phyloP scores from a whole-genome alignment of 2,329 filamentous ascomycete species.

The Trichoderma koningii region DNA sequence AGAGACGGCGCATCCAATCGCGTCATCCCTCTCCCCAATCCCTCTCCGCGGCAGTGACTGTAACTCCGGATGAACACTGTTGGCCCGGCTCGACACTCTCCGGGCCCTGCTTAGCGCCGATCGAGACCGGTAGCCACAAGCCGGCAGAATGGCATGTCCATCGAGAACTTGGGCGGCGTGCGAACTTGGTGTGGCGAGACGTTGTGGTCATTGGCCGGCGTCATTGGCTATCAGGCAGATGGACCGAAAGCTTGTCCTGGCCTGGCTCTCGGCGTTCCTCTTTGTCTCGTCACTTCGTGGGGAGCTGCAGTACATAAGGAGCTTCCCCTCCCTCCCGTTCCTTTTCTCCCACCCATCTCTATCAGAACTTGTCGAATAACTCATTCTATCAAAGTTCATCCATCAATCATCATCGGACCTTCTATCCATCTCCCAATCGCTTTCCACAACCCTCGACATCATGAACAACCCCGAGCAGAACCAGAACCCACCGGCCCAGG shows the following conservation, averaged over 20 bases:
- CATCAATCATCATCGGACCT: neutral
- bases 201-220: conserved; percentile 23
- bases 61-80: conserved; percentile 2
- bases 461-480: conserved; percentile 33
- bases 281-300: neutral
- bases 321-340: conserved; percentile 23
- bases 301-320: conserved; percentile 20
- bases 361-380: neutral
- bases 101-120: conserved; percentile 17
- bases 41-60: too few relatives aligned
- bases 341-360: neutral
- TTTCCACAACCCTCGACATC: neutral
- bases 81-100: neutral
- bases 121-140: conserved; percentile 22
- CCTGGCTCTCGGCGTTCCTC: neutral
- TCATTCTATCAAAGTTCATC: neutral
- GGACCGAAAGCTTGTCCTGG: conserved; percentile 27
- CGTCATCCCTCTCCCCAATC: neutral
- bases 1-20: conserved; percentile 9
- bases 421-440: neutral
- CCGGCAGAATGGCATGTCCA: conserved; percentile 15
- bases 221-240: conserved; percentile 19
- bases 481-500: conserved; percentile 30
- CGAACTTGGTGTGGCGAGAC: conserved; percentile 24
- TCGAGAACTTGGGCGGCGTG: conserved; percentile 9